Base-by-base conservation (phyloP, 495 filamentous ascomycete genomes). In the Penicillium pulvis region DNA sequence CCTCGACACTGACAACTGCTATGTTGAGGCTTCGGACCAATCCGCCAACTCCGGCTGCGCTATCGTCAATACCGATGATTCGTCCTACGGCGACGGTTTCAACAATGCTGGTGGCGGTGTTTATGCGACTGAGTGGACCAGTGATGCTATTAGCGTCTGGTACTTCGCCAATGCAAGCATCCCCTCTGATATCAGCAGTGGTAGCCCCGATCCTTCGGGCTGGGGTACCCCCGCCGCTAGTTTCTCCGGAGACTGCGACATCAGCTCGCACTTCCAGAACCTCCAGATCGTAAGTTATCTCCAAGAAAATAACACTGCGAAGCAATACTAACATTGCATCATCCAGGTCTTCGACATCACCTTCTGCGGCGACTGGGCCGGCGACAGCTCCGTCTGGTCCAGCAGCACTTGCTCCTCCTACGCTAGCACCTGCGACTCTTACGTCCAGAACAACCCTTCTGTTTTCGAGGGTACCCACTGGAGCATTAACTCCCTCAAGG, bases 291-390 rank as follows among this genome's bases (percentile, higher is more conserved):
- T 78, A 75, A 11, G 62, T 68, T 31, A 20, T 42, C 3, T 12
- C 28, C 50, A 28, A 28, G 28, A 28, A 28, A 28, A 28, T 7
- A 4, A 23, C 2, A 23, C 20, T 4, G 6, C 28, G 28, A 28
- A 28, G 6, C 28, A 28, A 28, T 28, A 6, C 52, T 52, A 35
- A 61, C 47, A 53, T n/a, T 28, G 6, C 30, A 16, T 33, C 20
- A 24, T 51, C 24, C 44, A 76, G 74, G 64, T 90, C 58, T 83
- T 87, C 44, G 85, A 90, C 60, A 86, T 84, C 39, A 83, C 87
- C 57, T 81, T 91, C 59, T 90, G 87, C 64, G 87, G 89, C 4
- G 77, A 83, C 55, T 86, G 85, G 79, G 86, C 86, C 7, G 81
- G 83, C 35, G 59, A 58, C 1, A 23, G 20, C 20, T 23, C 20